phyloP scores from a whole-genome alignment of 164 flowering plant genomes.

The Berberis thunbergii region DNA sequence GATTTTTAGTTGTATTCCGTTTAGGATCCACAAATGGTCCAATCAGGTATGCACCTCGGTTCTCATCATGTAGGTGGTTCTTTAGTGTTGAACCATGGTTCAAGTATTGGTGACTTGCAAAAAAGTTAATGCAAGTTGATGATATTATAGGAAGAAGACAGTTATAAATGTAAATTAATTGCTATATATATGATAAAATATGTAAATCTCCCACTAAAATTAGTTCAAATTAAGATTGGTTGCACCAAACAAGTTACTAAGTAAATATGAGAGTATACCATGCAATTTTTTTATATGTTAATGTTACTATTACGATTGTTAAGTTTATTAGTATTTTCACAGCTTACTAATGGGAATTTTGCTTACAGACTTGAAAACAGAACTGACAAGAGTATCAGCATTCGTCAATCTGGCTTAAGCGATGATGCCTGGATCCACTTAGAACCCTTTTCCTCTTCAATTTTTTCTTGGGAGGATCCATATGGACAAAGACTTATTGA shows the following conservation, averaged over 20 bases:
- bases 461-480: slow-evolving; percentile 89
- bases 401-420: slow-evolving; percentile 80
- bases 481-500: slow-evolving; percentile 72
- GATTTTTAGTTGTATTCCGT: slow-evolving; percentile 84
- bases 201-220: too few species aligned
- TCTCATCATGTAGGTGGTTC: not conserved
- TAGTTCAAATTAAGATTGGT: too few species aligned
- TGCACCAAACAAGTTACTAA: too few species aligned
- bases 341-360: slow-evolving; percentile 2
- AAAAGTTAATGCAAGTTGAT: too few species aligned
- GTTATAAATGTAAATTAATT: too few species aligned
- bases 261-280: too few species aligned
- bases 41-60: slow-evolving; percentile 45
- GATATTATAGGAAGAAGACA: too few species aligned
- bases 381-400: slow-evolving; percentile 40
- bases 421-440: slow-evolving; percentile 66
- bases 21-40: slow-evolving; percentile 71
- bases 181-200: too few species aligned
- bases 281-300: not conserved
- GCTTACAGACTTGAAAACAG: slow-evolving; percentile 80
- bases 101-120: too few species aligned
- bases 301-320: not conserved
- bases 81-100: not conserved
- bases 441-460: slow-evolving; percentile 62
- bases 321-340: not conserved